A percentile compares a stretch with the other conserved stretches of the same genome.
Evolutionary conservation across 345 rosid species (phyloP).

Genomic region (Bruguiera sexangula): DNA sequence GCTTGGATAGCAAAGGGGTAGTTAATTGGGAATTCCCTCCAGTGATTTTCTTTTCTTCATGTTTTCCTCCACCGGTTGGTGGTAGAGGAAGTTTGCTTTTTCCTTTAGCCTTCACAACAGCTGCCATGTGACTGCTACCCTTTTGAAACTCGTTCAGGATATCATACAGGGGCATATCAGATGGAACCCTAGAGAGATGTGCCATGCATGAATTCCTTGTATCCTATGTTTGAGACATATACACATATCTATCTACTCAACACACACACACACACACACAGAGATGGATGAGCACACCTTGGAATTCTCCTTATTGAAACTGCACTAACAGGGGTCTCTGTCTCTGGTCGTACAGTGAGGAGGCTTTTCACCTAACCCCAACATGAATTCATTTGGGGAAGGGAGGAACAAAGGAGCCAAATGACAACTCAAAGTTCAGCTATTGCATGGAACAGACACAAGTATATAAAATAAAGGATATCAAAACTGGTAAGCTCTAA

Average conservation of each 20-base stretch:
- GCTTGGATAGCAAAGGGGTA: constrained; percentile 58
- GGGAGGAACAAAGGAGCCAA: not conserved
- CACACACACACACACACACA: not conserved
- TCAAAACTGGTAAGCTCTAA: constrained; percentile 15
- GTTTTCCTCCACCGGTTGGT: constrained; percentile 35
- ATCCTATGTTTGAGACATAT: not conserved
- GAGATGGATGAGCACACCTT: constrained; percentile 39
- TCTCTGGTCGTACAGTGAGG: constrained; percentile 93
- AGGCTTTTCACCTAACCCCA: constrained; percentile 80
- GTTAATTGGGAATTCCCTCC: constrained; percentile 43
- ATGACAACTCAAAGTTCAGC: constrained; percentile 2
- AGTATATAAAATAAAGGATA: no score
- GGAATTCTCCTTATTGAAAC: constrained; percentile 94
- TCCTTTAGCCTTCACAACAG: constrained; percentile 77
- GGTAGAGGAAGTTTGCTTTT: constrained; percentile 46
- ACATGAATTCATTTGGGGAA: constrained; percentile 1
- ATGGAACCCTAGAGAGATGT: constrained; percentile 69
- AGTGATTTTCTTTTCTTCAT: constrained; percentile 35
- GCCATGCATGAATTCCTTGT: constrained; percentile 11
- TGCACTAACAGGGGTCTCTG: constrained; percentile 85
- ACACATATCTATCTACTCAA: not conserved
- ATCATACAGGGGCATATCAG: constrained; percentile 95
- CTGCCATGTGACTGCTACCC: constrained; percentile 99
- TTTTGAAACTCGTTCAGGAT: constrained; percentile 96
- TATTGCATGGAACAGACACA: not conserved